These are phyloP conservation scores for Fistulinella cinereoalba DNA, from an alignment of 1,284 basidiomycete species.

Conservation along the genomic window DNA sequence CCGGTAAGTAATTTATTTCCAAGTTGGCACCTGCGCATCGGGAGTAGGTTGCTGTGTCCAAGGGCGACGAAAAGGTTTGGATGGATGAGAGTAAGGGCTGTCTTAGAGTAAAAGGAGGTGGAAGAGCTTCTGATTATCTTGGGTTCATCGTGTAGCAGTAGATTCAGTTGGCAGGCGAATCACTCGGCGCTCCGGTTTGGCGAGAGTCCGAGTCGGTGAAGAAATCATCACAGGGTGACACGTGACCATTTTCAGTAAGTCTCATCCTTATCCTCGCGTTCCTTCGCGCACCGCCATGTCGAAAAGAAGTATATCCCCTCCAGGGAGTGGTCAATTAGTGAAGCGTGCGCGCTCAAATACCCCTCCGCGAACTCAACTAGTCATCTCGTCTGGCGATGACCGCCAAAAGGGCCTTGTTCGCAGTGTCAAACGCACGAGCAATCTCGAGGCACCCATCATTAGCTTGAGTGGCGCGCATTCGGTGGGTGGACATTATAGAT, in stretches of 20 bases:
- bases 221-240: too few relatives aligned
- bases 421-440: conserved; percentile 75
- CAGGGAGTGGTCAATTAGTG: conserved; percentile 52
- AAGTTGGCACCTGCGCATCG: too few relatives aligned
- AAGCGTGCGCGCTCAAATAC: conserved; percentile 63
- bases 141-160: too few relatives aligned
- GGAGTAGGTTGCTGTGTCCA: too few relatives aligned
- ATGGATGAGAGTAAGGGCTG: too few relatives aligned
- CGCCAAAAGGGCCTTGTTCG: conserved; percentile 71
- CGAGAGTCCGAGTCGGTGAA: too few relatives aligned
- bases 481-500: conserved; percentile 42
- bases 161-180: too few relatives aligned
- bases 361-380: conserved; percentile 64
- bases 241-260: conserved; percentile 7
- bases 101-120: too few relatives aligned
- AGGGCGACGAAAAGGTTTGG: too few relatives aligned
- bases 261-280: not conserved
- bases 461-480: conserved; percentile 74
- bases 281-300: conserved; percentile 51
- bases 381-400: conserved; percentile 70
- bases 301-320: conserved; percentile 60
- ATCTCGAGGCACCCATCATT: conserved; percentile 76
- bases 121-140: too few relatives aligned
- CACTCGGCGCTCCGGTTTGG: too few relatives aligned
- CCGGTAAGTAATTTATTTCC: too few relatives aligned